phyloP scores from a whole-genome alignment of 768 basidiomycete species.

The Coprinopsis strossmayeri region DNA sequence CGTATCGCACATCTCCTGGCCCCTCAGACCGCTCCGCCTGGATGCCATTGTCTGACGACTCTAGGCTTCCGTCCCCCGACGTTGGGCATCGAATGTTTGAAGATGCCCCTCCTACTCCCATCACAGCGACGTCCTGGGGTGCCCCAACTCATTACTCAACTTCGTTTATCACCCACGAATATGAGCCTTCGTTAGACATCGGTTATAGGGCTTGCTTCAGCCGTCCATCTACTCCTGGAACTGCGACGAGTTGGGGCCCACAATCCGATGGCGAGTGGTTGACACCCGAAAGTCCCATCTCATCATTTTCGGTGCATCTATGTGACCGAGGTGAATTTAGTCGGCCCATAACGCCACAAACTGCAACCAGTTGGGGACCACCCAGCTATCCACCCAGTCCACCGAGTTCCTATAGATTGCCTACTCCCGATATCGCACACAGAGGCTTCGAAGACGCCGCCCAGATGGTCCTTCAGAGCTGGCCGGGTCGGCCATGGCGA shows the following conservation, averaged over 20 bases:
- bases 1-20: constrained; percentile 50
- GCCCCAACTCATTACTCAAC: constrained; percentile 36
- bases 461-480: background rate
- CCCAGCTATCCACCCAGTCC: constrained; percentile 37
- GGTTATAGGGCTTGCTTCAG: constrained; percentile 22
- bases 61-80: constrained; percentile 50
- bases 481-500: constrained; percentile 4
- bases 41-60: constrained; percentile 27
- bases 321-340: constrained; percentile 22
- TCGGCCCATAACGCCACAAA: constrained; percentile 14
- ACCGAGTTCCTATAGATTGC: constrained; percentile 26
- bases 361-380: constrained; percentile 46
- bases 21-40: constrained; percentile 42
- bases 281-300: too few species aligned
- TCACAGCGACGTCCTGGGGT: constrained; percentile 37
- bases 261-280: too few species aligned
- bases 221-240: constrained; percentile 15
- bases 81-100: constrained; percentile 50
- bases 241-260: constrained; percentile 44
- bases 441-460: constrained; percentile 23
- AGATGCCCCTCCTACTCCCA: constrained; percentile 44
- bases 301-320: constrained; percentile 35
- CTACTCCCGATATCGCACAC: constrained; percentile 35
- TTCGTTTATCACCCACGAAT: constrained; percentile 26
- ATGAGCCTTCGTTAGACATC: constrained; percentile 32